Evolutionary conservation across 169 alveolate genomes (phyloP).

Genomic region (Eimeria praecox): DNA sequence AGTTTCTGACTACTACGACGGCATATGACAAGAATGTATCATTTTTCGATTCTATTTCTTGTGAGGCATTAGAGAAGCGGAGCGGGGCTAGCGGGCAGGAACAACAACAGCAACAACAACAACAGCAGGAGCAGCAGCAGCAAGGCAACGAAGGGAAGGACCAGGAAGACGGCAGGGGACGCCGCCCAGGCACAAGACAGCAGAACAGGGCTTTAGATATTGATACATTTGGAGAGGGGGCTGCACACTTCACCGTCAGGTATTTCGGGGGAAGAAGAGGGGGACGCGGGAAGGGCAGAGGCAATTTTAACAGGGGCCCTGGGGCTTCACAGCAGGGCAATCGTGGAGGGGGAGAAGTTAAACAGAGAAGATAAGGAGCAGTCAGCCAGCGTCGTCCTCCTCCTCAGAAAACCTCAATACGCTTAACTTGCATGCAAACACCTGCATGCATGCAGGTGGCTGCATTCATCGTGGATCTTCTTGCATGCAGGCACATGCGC

Average conservation of each 20-base stretch:
- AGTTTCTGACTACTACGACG: not conserved
- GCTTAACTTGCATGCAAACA: no score
- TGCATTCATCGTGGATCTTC: no score
- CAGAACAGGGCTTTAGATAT: constrained; percentile 53
- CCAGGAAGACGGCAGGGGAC: not conserved
- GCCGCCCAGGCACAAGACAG: constrained; percentile 47
- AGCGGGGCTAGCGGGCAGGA: constrained; percentile 45
- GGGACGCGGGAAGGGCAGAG: constrained; percentile 44
- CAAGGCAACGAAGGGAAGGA: not conserved
- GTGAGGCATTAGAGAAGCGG: constrained; percentile 80
- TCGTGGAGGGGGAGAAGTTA: not conserved
- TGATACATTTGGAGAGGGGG: constrained; percentile 69
- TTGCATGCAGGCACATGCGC: no score
- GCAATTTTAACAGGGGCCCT: not conserved
- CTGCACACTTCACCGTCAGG: constrained; percentile 58
- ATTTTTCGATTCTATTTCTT: constrained; percentile 79
- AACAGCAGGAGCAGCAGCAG: constrained; percentile 13
- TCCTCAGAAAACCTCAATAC: no score
- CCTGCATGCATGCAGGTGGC: no score
- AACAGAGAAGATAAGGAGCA: not conserved
- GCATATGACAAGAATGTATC: constrained; percentile 77
- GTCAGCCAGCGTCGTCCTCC: no score
- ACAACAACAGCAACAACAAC: not conserved
- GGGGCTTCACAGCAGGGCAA: not conserved
- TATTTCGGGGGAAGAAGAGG: constrained; percentile 23